These are phyloP conservation scores for Spathaspora gorwiae DNA, from an alignment of 805 yeast genomes.

Conservation along the genomic window DNA sequence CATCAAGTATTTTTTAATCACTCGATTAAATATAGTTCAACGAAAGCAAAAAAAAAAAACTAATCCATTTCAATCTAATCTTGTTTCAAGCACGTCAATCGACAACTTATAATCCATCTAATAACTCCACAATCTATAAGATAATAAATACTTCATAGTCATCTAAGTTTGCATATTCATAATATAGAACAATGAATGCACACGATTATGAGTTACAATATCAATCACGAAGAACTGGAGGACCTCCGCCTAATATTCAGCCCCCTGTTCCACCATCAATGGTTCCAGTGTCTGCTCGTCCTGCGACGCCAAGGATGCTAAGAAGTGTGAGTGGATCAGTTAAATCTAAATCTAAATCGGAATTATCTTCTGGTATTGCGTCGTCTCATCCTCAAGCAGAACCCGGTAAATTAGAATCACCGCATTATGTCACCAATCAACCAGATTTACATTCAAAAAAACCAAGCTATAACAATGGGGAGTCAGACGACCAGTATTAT, in stretches of 20 bases:
- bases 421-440: background rate
- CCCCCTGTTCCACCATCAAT: background rate
- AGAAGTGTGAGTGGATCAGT: constrained; percentile 48
- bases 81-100: too few species aligned
- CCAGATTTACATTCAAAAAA: constrained; percentile 13
- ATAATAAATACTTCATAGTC: too few species aligned
- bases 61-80: too few species aligned
- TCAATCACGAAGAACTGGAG: background rate
- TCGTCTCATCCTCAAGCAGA: background rate
- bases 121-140: too few species aligned
- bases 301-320: constrained; percentile 70
- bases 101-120: too few species aligned
- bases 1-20: too few species aligned
- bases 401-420: background rate
- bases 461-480: constrained; percentile 11
- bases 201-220: background rate
- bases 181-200: background rate
- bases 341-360: constrained; percentile 9
- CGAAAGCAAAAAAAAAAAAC: too few species aligned
- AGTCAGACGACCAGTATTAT: background rate
- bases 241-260: background rate
- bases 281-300: constrained; percentile 25
- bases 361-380: constrained; percentile 1
- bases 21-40: too few species aligned
- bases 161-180: too few species aligned